Evolutionary conservation across 1,284 basidiomycete genomes (phyloP), one percentile per base, ranked within the genome.

Genomic region (Malassezia nana): DNA sequence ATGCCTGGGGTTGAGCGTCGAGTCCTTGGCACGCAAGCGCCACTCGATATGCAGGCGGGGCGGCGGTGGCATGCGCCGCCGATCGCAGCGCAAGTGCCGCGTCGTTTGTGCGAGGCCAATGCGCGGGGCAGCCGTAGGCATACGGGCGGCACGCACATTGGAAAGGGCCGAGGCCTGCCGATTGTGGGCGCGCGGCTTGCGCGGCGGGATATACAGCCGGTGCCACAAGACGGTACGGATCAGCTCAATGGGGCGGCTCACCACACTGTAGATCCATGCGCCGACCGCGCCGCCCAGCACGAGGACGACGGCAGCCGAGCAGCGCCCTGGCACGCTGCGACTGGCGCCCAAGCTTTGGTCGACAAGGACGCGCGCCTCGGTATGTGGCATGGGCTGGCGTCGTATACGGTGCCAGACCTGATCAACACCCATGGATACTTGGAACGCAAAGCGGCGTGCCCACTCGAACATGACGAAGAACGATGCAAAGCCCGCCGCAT

Each of bases 381-480:
- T 9, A 48, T 57, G 15, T 16, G 40, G 30, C 33, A n/a, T 10
- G 15, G 28, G 12, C 3, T 24, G 31, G 4, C 20, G 32, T 3
- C 48, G 38, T 7, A 41, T 18, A 16, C n/a, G n/a, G 22, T 50
- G 40, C 31, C 32, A 16, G 18, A 46, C n/a, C 20, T 44, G 30
- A 28, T 56, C 54, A n/a, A 41, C 45, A 12, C 25, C 6, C n/a
- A 46, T 63, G 1, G 74, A 75, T 1, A 65, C 63, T 24, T 57
- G 44, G 26, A 67, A 65, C 1, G 75, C 73, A 13, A 57, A 45
- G 15, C 71, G 58, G 12, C 76, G 59, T 3, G 74, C 72, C 22
- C 67, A 50, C 43, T 76, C 75, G 52, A 77, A 77, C 40, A 73
- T 59, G 43, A 71, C 59, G 48, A 77, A 77, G 64, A 77, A 77